Evolutionary conservation across 768 basidiomycete species (phyloP), one percentile per base, ranked within the genome.

Genomic region (Termitomyces sp.): DNA sequence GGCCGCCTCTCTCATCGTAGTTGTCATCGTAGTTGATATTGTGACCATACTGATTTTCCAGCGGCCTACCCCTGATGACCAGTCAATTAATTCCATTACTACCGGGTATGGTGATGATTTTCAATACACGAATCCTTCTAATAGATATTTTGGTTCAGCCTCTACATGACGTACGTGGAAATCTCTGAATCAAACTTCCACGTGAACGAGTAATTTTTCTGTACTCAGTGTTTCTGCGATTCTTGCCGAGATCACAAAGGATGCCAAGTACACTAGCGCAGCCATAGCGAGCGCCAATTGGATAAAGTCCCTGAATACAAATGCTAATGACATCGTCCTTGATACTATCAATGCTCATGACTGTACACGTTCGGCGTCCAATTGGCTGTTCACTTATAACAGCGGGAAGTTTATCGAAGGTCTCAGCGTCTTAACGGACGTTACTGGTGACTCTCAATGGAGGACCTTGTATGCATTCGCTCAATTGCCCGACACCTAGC

Each of bases 391-490:
- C 65, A 81, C 81, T 0, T 82, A 82, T 59, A 83, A 82, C 56
- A 76, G 70, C 28, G 80, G 82, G 28, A 83, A 83, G 56, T 77
- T 72, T 49, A 71, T 82, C 23, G 81, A 83, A 61, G 81, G 80
- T 2, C 65, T 81, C 51, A 76, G 72, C 46, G 72, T 82, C 6
- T 64, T 82, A 30, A 66, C 68, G 0, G 70, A 69, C 49, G 70
- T 80, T 30, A 79, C 76, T 10, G 70, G 72, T 5, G 73, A 80
- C 57, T 45, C 59, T 25, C 65, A 69, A 35, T 80, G 79, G 78
- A 73, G 60, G 39, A 65, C 59, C 1, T 56, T 80, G 78, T 80
- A 61, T 59, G 76, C 25, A 52, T 23, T 17, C 25, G 10, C 53
- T 11, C 50, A 5, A 39, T 8, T 30, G 19, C n/a, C 17, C 30